Base-by-base conservation (phyloP, 805 yeast genomes). In the Kodamaea lidongshanica region DNA sequence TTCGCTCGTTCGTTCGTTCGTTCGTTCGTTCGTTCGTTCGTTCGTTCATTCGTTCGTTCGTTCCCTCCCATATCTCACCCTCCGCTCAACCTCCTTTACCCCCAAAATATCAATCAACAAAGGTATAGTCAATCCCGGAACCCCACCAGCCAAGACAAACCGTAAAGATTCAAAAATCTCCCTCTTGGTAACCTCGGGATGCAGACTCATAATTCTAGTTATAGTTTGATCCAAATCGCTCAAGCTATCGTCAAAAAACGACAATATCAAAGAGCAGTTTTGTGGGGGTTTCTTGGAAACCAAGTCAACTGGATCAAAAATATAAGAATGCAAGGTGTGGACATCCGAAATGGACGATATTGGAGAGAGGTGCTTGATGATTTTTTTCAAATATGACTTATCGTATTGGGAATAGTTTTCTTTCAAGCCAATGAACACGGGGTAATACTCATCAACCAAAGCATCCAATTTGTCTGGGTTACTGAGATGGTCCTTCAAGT, bases 61-160 rank as follows among this genome's bases (percentile, higher is more conserved):
- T n/a, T n/a, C n/a, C n/a, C n/a, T n/a, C n/a, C n/a, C n/a, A n/a
- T n/a, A n/a, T n/a, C n/a, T n/a, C n/a, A n/a, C 33, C 52, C 67
- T 55, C 10, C 25, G 17, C 18, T 27, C 50, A 9, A 52, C 50
- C 33, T 63, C 65, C 1, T 52, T 48, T 3, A 41, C 25, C 0
- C 87, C 89, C 11, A 86, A 44, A 6, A 81, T 47, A 0, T 65
- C 65, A 12, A 79, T 48, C 18, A 84, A 56, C 4, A 64, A 57
- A 0, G 80, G 81, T 4, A 87, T 58, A 11, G 76, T 74, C 16
- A 79, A 58, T 1, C 96, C 95, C 0, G 94, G 67, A 4, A 63
- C 62, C 6, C 77, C 72, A 0, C 84, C 94, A 9, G 84, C 67
- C 14, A 86, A 49, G 0, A 88, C 88, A 40, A 65, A 77, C 34